Evolutionary conservation across 2,329 filamentous ascomycete species (phyloP).

Genomic region (Penicillium concentricum): DNA sequence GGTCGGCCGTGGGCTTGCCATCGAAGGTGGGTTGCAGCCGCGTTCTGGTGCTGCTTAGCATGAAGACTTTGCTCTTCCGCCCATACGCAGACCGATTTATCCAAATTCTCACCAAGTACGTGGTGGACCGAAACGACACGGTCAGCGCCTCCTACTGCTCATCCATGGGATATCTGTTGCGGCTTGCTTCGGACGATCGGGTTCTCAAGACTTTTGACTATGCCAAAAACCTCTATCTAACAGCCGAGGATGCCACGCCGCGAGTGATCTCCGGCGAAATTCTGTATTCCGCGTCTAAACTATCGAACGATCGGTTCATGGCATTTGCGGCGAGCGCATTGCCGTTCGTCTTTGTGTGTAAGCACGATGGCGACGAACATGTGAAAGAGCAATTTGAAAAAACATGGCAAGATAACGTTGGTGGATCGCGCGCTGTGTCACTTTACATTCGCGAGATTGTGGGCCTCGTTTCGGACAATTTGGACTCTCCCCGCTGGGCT

Average conservation of each 20-base stretch:
- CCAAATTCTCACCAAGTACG: constrained; percentile 73
- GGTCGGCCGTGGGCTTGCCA: constrained; percentile 82
- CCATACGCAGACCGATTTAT: constrained; percentile 75
- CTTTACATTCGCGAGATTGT: constrained; percentile 84
- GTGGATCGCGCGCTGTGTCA: constrained; percentile 75
- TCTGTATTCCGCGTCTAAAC: constrained; percentile 77
- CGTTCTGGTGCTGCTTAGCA: constrained; percentile 79
- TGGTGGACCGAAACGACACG: constrained; percentile 89
- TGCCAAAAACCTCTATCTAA: constrained; percentile 71
- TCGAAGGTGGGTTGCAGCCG: constrained; percentile 90
- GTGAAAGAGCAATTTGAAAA: constrained; percentile 77
- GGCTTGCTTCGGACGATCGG: constrained; percentile 59
- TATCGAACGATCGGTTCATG: constrained; percentile 85
- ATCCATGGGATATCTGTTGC: constrained; percentile 80
- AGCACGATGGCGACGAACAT: constrained; percentile 79
- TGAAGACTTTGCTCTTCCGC: constrained; percentile 70
- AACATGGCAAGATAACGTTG: constrained; percentile 88
- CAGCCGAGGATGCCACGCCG: constrained; percentile 71
- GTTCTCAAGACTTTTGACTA: constrained; percentile 56
- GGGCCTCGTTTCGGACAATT: constrained; percentile 61
- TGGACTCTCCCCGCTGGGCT: constrained; percentile 82
- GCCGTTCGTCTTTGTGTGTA: constrained; percentile 83
- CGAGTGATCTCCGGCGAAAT: constrained; percentile 79
- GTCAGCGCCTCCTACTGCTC: constrained; percentile 86
- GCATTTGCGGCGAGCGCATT: constrained; percentile 71